These are phyloP conservation scores for Taphrina communis DNA, from an alignment of 1,139 yeast genomes.

Conservation along the genomic window DNA sequence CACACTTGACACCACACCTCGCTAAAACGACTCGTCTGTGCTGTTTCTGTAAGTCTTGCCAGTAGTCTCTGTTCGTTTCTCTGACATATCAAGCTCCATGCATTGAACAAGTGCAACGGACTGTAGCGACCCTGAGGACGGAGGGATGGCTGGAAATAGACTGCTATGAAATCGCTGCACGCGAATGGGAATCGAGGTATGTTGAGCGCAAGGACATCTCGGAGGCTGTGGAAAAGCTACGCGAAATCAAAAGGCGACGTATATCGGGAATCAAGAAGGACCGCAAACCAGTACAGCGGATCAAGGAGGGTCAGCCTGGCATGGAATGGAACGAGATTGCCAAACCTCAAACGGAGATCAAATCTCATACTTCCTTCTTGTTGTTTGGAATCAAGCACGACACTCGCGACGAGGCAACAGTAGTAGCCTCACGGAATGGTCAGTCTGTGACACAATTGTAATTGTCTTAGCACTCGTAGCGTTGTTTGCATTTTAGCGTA, in stretches of 20 bases:
- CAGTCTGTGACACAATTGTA: too few relatives aligned
- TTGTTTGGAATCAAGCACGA: constrained; percentile 68
- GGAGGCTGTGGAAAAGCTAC: constrained; percentile 79
- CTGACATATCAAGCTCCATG: constrained; percentile 97
- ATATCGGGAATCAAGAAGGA: constrained; percentile 74
- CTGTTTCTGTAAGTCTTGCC: constrained; percentile 27
- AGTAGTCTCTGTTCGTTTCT: constrained; percentile 58
- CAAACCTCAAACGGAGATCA: constrained; percentile 79
- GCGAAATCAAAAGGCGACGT: constrained; percentile 79
- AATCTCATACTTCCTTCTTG: constrained; percentile 91
- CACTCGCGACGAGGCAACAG: neutral
- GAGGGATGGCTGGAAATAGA: constrained; percentile 89
- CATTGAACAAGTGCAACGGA: constrained; percentile 91
- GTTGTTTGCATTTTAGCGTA: neutral
- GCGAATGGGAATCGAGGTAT: constrained; percentile 88
- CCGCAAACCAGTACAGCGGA: constrained; percentile 56
- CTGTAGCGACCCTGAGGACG: constrained; percentile 73
- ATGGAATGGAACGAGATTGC: constrained; percentile 85
- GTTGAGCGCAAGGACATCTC: constrained; percentile 81
- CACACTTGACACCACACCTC: constrained; percentile 68
- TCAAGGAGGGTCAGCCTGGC: constrained; percentile 82
- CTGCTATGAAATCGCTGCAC: constrained; percentile 88
- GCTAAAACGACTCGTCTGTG: constrained; percentile 30
- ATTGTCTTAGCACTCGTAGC: neutral
- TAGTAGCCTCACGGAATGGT: neutral